These are phyloP conservation scores for Kuraishia piskuri DNA, from an alignment of 805 yeast genomes.

Conservation along the genomic window DNA sequence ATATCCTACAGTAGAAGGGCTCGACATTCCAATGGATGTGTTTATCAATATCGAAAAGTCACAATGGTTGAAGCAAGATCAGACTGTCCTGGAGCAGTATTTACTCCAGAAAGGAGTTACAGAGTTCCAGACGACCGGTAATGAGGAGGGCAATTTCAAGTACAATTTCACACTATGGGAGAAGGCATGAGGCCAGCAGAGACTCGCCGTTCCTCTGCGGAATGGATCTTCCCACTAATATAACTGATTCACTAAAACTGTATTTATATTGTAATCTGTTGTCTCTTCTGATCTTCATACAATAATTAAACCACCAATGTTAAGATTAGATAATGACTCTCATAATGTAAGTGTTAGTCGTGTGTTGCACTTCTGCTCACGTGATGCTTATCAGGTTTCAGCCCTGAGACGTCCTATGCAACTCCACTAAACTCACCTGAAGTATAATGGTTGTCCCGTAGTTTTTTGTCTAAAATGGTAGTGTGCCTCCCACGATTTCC, in stretches of 20 bases:
- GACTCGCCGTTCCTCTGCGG: background rate
- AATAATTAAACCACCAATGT: background rate
- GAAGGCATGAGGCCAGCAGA: constrained; percentile 11
- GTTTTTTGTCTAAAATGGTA: background rate
- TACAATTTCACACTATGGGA: constrained; percentile 61
- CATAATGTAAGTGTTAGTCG: background rate
- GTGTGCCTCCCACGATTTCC: background rate
- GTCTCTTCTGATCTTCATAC: too few species aligned
- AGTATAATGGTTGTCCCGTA: background rate
- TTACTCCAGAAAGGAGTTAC: constrained; percentile 28
- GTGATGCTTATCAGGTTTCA: background rate
- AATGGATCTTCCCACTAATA: background rate
- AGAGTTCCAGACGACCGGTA: constrained; percentile 21
- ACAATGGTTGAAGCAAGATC: constrained; percentile 29
- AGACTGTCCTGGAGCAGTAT: constrained; percentile 25
- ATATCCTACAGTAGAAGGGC: constrained; percentile 17
- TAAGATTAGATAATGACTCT: background rate
- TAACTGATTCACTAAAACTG: too few species aligned
- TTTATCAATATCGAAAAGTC: constrained; percentile 36
- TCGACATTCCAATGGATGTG: constrained; percentile 56
- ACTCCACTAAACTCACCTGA: background rate
- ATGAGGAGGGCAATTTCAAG: constrained; percentile 29
- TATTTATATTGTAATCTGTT: too few species aligned
- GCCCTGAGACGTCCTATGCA: background rate
- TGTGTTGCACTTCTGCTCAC: background rate